Base-by-base conservation (phyloP, 495 filamentous ascomycete species). In the Xylaria nigripes region DNA sequence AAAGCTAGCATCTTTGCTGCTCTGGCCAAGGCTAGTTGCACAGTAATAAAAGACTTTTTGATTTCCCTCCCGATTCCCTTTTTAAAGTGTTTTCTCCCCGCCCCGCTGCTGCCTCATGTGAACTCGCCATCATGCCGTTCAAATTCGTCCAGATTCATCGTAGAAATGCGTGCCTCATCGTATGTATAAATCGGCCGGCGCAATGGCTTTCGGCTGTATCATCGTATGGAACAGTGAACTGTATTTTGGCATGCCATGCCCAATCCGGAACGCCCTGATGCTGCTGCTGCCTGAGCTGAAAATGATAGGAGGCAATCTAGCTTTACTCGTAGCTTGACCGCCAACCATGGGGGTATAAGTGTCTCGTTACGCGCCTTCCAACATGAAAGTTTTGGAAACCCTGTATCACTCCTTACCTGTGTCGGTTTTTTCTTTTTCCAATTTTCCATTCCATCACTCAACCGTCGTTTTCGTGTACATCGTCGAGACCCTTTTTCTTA, bases 221-320 rank as follows among this genome's bases (percentile, higher is more conserved):
- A 15, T 45, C 32, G 34, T 55, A 18, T 48, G 16, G 43, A 55
- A 48, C 46, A 43, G 45, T 55, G 24, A 32, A 24, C 8, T 45
- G 27, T 44, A 24, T 55, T 19, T 29, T 18, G 46, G 13, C 36
- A 40, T 40, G 36, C n/a, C 18, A 38, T 55, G 53, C 46, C 47
- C 53, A 49, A 45, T 55, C 53, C 53, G 45, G 46, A 55, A 49
- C 53, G 53, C 53, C 53, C 25, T 42, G 45, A 49, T 49, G 29
- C 27, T 21, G 53, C 44, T 18, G 45, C 44, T 18, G 45, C 53
- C 52, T 18, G 40, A 44, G 40, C 46, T 21, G 46, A 36, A 55
- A 55, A 55, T 23, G 29, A 49, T 32, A 29, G 44, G 18, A 30
- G 24, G 8, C 51, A 38, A 34, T 42, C 38, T 45, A 27, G 53